Evolutionary conservation across 2,329 filamentous ascomycete species (phyloP).

Genomic region (Bipolaris cookei): DNA sequence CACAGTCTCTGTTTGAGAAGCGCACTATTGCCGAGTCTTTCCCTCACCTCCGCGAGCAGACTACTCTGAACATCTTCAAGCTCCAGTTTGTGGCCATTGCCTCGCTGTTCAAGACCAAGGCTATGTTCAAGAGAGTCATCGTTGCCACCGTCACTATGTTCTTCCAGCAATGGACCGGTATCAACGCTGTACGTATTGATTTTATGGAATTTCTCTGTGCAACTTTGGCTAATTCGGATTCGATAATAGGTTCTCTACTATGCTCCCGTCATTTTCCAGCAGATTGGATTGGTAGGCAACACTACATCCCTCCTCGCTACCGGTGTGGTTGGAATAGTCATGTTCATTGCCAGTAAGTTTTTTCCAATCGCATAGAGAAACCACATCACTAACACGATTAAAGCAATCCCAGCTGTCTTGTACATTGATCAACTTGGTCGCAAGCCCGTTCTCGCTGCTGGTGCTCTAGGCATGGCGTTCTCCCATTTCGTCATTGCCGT

Average conservation of each 20-base stretch:
- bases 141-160: slow-evolving; percentile 63
- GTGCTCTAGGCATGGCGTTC: slow-evolving; percentile 72
- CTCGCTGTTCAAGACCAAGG: slow-evolving; percentile 67
- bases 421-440: slow-evolving; percentile 70
- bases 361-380: not conserved
- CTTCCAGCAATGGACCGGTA: slow-evolving; percentile 61
- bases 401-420: slow-evolving; percentile 63
- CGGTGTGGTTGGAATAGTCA: slow-evolving; percentile 73
- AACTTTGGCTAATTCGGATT: slow-evolving; percentile 13
- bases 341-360: slow-evolving; percentile 62
- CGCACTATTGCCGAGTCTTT: slow-evolving; percentile 68
- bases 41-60: slow-evolving; percentile 67
- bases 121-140: slow-evolving; percentile 71
- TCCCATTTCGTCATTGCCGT: slow-evolving; percentile 75
- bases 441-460: slow-evolving; percentile 67
- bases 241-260: slow-evolving; percentile 55
- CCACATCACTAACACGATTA: not conserved
- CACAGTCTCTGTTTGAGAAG: slow-evolving; percentile 79
- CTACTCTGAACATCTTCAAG: slow-evolving; percentile 62
- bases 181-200: slow-evolving; percentile 49
- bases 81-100: slow-evolving; percentile 70
- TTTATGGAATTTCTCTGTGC: no score
- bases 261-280: slow-evolving; percentile 58
- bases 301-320: slow-evolving; percentile 68
- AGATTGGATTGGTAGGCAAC: slow-evolving; percentile 55